phyloP scores from a whole-genome alignment of 176 grass and related monocot genomes.

The Otatea glauca region DNA sequence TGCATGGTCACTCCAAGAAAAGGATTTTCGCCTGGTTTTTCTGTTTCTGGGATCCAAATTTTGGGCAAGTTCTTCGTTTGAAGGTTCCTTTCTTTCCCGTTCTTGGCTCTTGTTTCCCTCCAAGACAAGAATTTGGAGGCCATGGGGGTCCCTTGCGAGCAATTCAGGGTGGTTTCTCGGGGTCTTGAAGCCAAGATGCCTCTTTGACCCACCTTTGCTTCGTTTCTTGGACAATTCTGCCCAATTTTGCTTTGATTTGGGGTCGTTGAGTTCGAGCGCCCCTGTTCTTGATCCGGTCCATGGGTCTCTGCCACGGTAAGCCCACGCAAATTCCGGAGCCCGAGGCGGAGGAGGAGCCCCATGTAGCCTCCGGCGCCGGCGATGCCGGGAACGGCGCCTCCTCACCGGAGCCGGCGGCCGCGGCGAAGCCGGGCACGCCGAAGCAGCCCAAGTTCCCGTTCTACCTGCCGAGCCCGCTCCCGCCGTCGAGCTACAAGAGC shows the following conservation, averaged over 20 bases:
- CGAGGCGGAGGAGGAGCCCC: constrained; percentile 51
- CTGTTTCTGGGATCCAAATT: constrained; percentile 37
- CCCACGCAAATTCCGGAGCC: constrained; percentile 60
- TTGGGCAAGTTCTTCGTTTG: constrained; percentile 28
- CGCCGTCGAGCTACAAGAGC: constrained; percentile 77
- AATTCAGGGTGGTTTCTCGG: constrained; percentile 49
- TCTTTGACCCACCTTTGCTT: constrained; percentile 41
- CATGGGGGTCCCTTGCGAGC: constrained; percentile 38
- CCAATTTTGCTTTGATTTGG: constrained; percentile 36
- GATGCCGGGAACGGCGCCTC: constrained; percentile 33
- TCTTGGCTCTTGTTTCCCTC: constrained; percentile 31
- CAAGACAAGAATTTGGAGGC: constrained; percentile 38
- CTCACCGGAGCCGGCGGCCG: constrained; percentile 45
- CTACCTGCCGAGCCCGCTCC: constrained; percentile 94
- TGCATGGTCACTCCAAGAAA: constrained; percentile 26
- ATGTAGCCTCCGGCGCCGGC: constrained; percentile 38
- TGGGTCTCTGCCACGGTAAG: constrained; percentile 95
- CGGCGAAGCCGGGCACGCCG: constrained; percentile 64
- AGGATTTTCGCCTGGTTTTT: constrained; percentile 41
- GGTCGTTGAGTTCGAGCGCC: constrained; percentile 39
- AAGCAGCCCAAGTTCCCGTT: constrained; percentile 93
- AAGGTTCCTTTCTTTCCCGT: constrained; percentile 29
- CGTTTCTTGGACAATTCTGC: constrained; percentile 36
- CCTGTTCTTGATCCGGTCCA: constrained; percentile 52
- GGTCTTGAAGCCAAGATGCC: constrained; percentile 30